These are phyloP conservation scores for Elongisporangium prolatum DNA, from an alignment of 352 stramenopile genomes.

Conservation along the genomic window DNA sequence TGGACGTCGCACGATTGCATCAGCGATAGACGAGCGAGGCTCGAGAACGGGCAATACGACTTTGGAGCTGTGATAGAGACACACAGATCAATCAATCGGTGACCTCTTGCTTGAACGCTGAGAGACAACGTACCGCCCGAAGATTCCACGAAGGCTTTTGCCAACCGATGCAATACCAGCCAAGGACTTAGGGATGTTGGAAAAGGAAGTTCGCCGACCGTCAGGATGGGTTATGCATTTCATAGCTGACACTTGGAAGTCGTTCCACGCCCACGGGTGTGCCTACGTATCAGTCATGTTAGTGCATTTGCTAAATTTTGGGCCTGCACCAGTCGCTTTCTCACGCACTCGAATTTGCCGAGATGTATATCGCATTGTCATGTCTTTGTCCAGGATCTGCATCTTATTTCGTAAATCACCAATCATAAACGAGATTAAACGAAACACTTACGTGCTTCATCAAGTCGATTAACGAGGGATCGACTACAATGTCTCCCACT, in stretches of 20 bases:
- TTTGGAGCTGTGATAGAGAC: constrained; percentile 12
- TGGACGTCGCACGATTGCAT: neutral
- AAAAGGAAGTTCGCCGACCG: constrained; percentile 30
- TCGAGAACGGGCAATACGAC: constrained; percentile 19
- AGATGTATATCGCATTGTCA: constrained; percentile 47
- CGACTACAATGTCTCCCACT: constrained; percentile 44
- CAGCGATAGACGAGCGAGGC: neutral
- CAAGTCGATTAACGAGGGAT: constrained; percentile 56
- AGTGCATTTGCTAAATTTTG: neutral
- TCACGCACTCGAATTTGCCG: constrained; percentile 66
- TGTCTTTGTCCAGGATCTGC: constrained; percentile 77
- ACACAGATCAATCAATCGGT: neutral
- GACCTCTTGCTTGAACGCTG: constrained; percentile 2
- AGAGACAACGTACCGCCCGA: constrained; percentile 28
- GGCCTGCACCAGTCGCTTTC: no score
- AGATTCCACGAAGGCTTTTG: constrained; percentile 53
- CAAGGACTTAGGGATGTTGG: constrained; percentile 28
- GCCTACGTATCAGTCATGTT: constrained; percentile 19
- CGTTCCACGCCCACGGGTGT: constrained; percentile 63
- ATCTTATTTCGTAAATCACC: neutral
- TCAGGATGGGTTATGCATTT: constrained; percentile 63
- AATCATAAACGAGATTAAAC: no score
- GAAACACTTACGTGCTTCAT: constrained; percentile 49
- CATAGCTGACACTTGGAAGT: constrained; percentile 66
- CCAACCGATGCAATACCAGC: constrained; percentile 43